These are phyloP conservation scores for Discostella pseudostelligera DNA, from an alignment of 108 stramenopile genomes.

Conservation along the genomic window DNA sequence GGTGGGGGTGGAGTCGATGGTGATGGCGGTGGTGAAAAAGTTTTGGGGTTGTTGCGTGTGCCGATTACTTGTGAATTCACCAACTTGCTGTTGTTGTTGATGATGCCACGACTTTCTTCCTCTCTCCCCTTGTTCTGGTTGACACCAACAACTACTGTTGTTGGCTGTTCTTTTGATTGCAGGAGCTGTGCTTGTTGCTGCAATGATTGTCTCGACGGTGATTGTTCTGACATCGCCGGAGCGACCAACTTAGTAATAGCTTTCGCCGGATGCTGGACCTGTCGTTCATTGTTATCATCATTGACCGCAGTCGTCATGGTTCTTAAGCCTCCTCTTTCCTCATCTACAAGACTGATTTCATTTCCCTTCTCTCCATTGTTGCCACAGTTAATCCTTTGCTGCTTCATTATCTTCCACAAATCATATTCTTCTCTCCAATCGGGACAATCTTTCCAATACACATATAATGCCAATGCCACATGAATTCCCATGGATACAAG, in stretches of 20 bases:
- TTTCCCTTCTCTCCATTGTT: neutral
- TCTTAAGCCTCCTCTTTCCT: neutral
- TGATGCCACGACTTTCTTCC: too few relatives aligned
- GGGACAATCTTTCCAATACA: slow-evolving; percentile 30
- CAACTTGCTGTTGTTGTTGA: too few relatives aligned
- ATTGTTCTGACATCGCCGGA: neutral
- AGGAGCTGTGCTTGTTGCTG: too few relatives aligned
- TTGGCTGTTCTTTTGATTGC: too few relatives aligned
- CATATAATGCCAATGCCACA: slow-evolving; percentile 21
- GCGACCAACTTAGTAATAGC: neutral
- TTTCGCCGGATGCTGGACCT: neutral
- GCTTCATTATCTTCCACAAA: slow-evolving; percentile 29
- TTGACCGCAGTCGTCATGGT: neutral
- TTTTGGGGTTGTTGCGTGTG: too few relatives aligned
- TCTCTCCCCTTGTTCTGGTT: too few relatives aligned
- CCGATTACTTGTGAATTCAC: too few relatives aligned
- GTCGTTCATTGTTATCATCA: neutral
- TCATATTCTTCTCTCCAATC: slow-evolving; percentile 53
- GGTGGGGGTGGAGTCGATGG: neutral
- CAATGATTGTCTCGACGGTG: neutral
- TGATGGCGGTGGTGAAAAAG: too few relatives aligned
- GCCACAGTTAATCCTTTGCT: slow-evolving; percentile 1
- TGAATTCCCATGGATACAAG: slow-evolving; percentile 23
- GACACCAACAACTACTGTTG: too few relatives aligned
- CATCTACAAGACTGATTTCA: neutral